Conservation (phyloP, 257 asterid species). For the Nicotiana otophora region DNA sequence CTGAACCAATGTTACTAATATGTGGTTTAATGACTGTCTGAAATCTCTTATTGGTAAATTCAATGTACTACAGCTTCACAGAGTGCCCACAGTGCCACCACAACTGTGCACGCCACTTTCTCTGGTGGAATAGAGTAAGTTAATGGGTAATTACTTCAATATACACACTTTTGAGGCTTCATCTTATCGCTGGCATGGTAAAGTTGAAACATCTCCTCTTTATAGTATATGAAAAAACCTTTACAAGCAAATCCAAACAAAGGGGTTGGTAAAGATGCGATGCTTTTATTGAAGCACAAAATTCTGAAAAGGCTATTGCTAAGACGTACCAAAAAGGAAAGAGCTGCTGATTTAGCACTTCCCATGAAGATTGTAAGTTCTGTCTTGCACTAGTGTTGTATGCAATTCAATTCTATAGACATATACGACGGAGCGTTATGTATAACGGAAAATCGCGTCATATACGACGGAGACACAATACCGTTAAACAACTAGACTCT, state of each 20-base stretch:
- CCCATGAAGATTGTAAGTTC: slow-evolving; percentile 70
- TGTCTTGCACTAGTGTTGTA: background rate
- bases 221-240: slow-evolving; percentile 63
- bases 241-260: slow-evolving; percentile 40
- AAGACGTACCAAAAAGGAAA: slow-evolving; percentile 84
- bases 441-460: no score
- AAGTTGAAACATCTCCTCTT: slow-evolving; percentile 6
- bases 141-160: background rate
- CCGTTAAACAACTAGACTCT: no score
- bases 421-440: no score
- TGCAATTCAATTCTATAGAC: background rate
- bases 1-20: background rate
- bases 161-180: background rate
- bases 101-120: slow-evolving; percentile 69
- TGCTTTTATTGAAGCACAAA: slow-evolving; percentile 76
- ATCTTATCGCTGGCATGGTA: slow-evolving; percentile 3
- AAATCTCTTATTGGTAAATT: background rate
- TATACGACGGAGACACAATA: no score
- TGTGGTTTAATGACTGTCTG: background rate
- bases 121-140: slow-evolving; percentile 96
- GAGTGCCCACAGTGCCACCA: slow-evolving; percentile 67
- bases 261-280: slow-evolving; percentile 51
- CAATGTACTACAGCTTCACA: slow-evolving; percentile 35
- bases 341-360: slow-evolving; percentile 92
- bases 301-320: slow-evolving; percentile 63